Conservation (phyloP, 495 filamentous ascomycete genomes). For the Penicillium coffeae region DNA sequence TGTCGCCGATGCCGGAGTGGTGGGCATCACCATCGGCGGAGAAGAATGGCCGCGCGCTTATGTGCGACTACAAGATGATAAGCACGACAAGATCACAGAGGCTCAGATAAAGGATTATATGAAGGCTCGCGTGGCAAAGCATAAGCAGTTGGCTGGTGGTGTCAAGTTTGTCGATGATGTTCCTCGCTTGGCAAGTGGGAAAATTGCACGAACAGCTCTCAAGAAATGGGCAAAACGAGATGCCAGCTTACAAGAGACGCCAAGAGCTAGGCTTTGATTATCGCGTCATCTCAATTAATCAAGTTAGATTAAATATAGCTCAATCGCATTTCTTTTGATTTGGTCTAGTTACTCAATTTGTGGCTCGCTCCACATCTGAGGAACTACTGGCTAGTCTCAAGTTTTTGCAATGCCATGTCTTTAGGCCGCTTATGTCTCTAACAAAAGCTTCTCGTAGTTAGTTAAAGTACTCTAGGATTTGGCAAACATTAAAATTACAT, state of each 20-base stretch:
- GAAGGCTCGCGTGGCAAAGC: conserved; percentile 38
- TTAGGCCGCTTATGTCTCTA: too few relatives aligned
- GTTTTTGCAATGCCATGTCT: too few relatives aligned
- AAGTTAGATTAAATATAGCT: too few relatives aligned
- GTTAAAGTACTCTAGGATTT: too few relatives aligned
- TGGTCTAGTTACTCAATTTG: too few relatives aligned
- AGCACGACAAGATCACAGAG: background rate
- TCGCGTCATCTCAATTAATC: too few relatives aligned
- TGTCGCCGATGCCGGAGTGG: conserved; percentile 71
- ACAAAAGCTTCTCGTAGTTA: too few relatives aligned
- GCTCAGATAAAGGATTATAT: conserved; percentile 28
- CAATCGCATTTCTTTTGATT: too few relatives aligned
- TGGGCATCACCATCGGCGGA: conserved; percentile 55
- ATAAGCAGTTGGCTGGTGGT: conserved; percentile 59
- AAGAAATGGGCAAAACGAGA: conserved; percentile 34
- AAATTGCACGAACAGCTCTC: conserved; percentile 38
- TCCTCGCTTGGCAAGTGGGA: conserved; percentile 51
- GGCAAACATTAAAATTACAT: too few relatives aligned
- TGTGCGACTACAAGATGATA: background rate
- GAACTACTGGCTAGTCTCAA: too few relatives aligned
- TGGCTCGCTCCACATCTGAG: too few relatives aligned
- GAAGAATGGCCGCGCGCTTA: background rate
- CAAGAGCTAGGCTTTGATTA: background rate
- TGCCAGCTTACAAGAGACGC: background rate
- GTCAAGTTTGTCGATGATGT: conserved; percentile 56